Evolutionary conservation across 352 stramenopile species (phyloP), one percentile per base, ranked within the genome.

Genomic region (Paralagenidium karlingii): DNA sequence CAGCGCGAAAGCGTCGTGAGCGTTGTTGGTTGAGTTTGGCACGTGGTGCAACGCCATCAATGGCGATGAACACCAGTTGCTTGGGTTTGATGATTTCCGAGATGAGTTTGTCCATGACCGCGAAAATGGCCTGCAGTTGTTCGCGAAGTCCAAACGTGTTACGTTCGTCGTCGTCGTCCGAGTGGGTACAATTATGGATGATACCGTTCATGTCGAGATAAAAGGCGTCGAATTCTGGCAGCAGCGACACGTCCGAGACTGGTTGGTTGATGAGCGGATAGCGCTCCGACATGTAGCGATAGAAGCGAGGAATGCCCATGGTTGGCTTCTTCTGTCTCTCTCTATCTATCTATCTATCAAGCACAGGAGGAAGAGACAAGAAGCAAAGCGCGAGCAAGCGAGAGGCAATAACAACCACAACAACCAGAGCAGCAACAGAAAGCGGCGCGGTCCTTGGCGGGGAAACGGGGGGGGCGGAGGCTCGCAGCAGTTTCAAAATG

Each of bases 121-220:
- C 79, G 49, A 91, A 87, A 51, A 91, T 85, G 31, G 68, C 70
- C 39, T 86, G 86, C 44, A 98, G 91, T 75, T 99, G 95, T 38
- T 87, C 88, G 16, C 92, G 82, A 22, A 98, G 84, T 29, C 94
- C 84, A 3, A 96, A 63, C 50, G 89, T 68, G 51, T 82, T 84
- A 33, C 96, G 56, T 47, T 91, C 74, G 44, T 94, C 73, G 52
- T 96, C 77, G n/a, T 88, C 87, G 60, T 98, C 97, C 20, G 79
- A 82, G 66, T 99, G 96, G 20, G 96, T 98, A 60, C 92, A 98
- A 46, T 96, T 97, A 71, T 99, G 96, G 47, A 99, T 98, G 51
- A 99, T 98, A 40, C 96, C 96, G 64, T 99, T 99, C 94, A 99
- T 98, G 61, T 99, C 96, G 28, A 99, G 62, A 58, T 99, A 99